Base-by-base conservation (phyloP, 1,284 basidiomycete species). In the Heimioporus punctisporus region DNA sequence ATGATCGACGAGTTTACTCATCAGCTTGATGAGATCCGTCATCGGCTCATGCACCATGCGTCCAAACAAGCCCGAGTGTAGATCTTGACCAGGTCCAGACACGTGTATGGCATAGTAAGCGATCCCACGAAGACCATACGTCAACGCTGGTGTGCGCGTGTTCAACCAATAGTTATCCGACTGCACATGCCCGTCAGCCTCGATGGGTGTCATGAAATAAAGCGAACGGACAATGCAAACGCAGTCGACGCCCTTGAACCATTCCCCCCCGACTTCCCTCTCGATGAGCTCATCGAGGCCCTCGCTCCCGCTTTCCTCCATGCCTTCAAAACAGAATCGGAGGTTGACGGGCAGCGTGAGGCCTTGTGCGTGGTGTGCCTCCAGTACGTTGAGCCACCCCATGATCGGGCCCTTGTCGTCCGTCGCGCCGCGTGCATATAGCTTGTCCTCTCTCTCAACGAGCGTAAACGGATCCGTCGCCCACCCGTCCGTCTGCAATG, bases 251-350 rank as follows among this genome's bases (percentile, higher is more conserved):
- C 91, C 94, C 47, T 88, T 82, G 72, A 99, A 97, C 83, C 90
- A 98, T 67, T 86, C 80, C 41, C 77, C 88, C 54, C 83, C 81
- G 49, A 88, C 88, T 77, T 98, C 95, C 48, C 79, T 80, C 59
- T 83, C 76, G 62, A 99, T 95, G 49, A 98, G 84, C 50, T 93
- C 93, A 68, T 98, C 96, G 14, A 99, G 82, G 8, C 95, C 95
- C 65, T 95, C 93, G 44, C 91, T 94, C 9, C 97, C 97, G 63
- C 83, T 92, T 78, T 99, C 97, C 74, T 99, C 97, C 97, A 99
- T 99, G 10, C 97, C 95, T 73, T 99, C 97, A 67, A 99, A 96
- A 78, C 93, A 95, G 79, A 95, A 90, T 65, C 89, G 86, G 62
- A 99, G 74, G 75, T 99, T 99, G 51, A 99, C 97, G 2, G 97